Base-by-base conservation (phyloP, 768 basidiomycete species). In the Paxillus involutus region DNA sequence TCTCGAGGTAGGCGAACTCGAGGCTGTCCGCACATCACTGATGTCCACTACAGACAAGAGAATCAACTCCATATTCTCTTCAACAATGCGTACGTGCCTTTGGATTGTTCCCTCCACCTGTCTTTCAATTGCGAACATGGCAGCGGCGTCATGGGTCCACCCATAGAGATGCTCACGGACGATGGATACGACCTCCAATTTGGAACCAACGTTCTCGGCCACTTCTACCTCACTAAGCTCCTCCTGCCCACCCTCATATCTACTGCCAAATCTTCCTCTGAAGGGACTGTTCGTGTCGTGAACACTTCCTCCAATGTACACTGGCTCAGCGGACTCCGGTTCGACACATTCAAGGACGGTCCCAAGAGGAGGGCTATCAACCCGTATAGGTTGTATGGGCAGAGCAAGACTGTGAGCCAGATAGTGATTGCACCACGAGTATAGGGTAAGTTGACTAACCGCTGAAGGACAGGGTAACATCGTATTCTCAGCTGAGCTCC, bases 401-500 rank as follows among this genome's bases (percentile, higher is more conserved):
- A 66, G 36, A 61, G 59, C 44, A 62, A 62, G 44, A 46, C 44
- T n/a, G 61, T 55, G 19, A 14, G 59, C 53, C 3, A 6, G 29
- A 36, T 39, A 2, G 4, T 16, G 12, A 13, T 24, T 19, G 11
- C n/a, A 13, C 11, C 21, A 24, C 33, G n/a, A 30, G 26, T n/a
- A 10, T 29, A 26, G 21, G 26, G 44, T 21, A 21, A 21, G 21
- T 21, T 21, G 21, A 21, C 21, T 40, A 33, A 53, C 21, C 21
- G 10, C 9, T 1, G 3, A 32, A 37, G n/a, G 19, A 8, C 45
- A 80, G 78, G 81, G 71, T 6, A 77, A 77, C 42, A 66, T 78
- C 5, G 63, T 80, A 6, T 70, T 75, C n/a, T 65, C 78, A 2
- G 63, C 70, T 35, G 82, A 82, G 58, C 64, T 83, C 11, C 75